Evolutionary conservation across 2,329 filamentous ascomycete species (phyloP).

Genomic region (Thermoascus crustaceus): DNA sequence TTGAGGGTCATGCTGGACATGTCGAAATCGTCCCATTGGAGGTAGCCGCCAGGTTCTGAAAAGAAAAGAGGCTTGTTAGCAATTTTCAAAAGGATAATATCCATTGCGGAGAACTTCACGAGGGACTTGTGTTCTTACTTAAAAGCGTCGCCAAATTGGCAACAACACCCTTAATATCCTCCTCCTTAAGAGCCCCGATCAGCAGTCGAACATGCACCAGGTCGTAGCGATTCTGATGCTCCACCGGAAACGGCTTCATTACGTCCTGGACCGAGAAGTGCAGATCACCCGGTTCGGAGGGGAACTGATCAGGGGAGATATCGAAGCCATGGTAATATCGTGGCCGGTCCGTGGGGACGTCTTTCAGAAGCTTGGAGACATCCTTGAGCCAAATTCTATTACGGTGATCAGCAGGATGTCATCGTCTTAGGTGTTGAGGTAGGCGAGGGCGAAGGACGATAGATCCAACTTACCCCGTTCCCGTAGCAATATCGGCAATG

Average conservation of each 20-base stretch:
- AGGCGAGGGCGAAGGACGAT: neutral
- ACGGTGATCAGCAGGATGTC: neutral
- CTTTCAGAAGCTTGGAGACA: constrained; percentile 6
- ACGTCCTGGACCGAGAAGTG: constrained; percentile 17
- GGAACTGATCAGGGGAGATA: constrained; percentile 23
- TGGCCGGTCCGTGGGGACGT: constrained; percentile 3
- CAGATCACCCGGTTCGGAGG: constrained; percentile 8
- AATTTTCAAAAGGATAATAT: no score
- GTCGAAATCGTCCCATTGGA: constrained; percentile 23
- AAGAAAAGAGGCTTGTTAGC: no score
- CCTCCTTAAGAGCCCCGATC: constrained; percentile 18
- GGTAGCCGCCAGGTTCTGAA: constrained; percentile 19
- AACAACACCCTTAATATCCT: constrained; percentile 13
- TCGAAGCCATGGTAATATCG: constrained; percentile 22
- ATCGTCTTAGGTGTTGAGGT: no score
- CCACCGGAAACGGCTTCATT: constrained; percentile 17
- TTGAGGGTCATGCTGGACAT: constrained; percentile 11
- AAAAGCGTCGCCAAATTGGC: constrained; percentile 19
- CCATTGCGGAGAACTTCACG: no score
- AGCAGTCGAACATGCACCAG: constrained; percentile 23
- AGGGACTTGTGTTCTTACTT: no score
- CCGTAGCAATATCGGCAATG: constrained; percentile 22
- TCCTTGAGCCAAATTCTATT: constrained; percentile 20
- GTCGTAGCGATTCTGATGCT: constrained; percentile 22
- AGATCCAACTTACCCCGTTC: constrained; percentile 21